Evolutionary conservation across 345 rosid genomes (phyloP).

Genomic region (Trapa incisa): DNA sequence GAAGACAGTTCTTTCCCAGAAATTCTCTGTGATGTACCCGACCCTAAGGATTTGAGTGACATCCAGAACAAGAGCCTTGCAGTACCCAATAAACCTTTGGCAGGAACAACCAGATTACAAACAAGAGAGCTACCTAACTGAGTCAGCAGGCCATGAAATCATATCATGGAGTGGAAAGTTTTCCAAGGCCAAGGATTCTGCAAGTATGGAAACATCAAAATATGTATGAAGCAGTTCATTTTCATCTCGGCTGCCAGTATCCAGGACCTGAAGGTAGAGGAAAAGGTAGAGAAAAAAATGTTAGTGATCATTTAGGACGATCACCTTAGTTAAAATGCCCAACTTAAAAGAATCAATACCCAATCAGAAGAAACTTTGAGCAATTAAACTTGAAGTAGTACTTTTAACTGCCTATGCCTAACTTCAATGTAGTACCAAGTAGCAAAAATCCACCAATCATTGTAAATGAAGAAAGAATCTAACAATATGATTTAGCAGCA

Average conservation of each 20-base stretch:
- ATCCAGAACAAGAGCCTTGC: constrained; percentile 1
- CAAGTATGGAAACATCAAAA: constrained; percentile 1
- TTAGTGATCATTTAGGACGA: neutral
- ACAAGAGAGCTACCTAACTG: neutral
- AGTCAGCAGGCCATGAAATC: neutral
- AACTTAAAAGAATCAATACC: neutral
- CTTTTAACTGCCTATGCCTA: neutral
- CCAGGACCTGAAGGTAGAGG: neutral
- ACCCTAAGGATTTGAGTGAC: neutral
- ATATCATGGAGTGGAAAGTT: neutral
- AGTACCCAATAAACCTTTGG: neutral
- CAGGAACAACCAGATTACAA: neutral
- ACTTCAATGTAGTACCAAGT: neutral
- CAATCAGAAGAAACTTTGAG: neutral
- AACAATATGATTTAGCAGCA: constrained; percentile 1
- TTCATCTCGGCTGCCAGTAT: constrained; percentile 5
- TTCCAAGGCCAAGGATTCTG: neutral
- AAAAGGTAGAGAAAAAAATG: neutral
- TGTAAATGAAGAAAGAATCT: neutral
- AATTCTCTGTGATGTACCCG: neutral
- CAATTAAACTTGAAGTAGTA: neutral
- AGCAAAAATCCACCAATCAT: neutral
- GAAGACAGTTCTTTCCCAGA: neutral
- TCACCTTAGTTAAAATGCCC: neutral
- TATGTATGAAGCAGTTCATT: neutral